Evolutionary conservation across 768 basidiomycete species (phyloP).

Genomic region (Lactifluus subvellereus): DNA sequence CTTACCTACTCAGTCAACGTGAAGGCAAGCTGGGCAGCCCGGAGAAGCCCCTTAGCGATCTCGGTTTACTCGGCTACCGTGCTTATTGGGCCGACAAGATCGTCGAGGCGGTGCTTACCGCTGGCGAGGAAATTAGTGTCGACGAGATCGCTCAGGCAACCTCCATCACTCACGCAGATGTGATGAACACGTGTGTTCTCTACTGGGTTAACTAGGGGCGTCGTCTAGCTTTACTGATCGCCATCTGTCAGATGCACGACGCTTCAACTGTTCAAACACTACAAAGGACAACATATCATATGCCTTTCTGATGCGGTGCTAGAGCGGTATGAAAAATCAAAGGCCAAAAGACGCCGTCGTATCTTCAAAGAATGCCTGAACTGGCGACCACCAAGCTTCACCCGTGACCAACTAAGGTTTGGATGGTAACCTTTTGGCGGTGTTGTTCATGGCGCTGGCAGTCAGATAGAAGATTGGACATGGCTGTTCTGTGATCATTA

Average conservation of each 20-base stretch:
- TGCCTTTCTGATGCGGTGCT: slow-evolving; percentile 86
- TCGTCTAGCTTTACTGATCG: background rate
- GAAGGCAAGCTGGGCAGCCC: slow-evolving; percentile 95
- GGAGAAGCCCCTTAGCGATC: slow-evolving; percentile 94
- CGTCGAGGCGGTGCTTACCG: slow-evolving; percentile 76
- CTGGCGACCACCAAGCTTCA: slow-evolving; percentile 96
- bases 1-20: slow-evolving; percentile 94
- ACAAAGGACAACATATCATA: slow-evolving; percentile 91
- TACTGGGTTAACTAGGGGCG: background rate
- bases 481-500: background rate
- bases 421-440: slow-evolving; percentile 33
- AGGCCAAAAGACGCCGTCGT: slow-evolving; percentile 67
- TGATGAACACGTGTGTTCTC: slow-evolving; percentile 91
- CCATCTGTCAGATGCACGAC: slow-evolving; percentile 70
- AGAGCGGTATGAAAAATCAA: slow-evolving; percentile 83
- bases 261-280: slow-evolving; percentile 90
- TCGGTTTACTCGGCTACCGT: slow-evolving; percentile 87
- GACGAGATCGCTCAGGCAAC: slow-evolving; percentile 98
- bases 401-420: slow-evolving; percentile 83
- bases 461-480: background rate
- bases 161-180: slow-evolving; percentile 89
- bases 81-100: slow-evolving; percentile 98
- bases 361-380: slow-evolving; percentile 76
- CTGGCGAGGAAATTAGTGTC: slow-evolving; percentile 72
- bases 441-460: slow-evolving; percentile 23